Evolutionary conservation across 2,329 filamentous ascomycete species (phyloP).

Genomic region (Beauveria rudraprayagi): DNA sequence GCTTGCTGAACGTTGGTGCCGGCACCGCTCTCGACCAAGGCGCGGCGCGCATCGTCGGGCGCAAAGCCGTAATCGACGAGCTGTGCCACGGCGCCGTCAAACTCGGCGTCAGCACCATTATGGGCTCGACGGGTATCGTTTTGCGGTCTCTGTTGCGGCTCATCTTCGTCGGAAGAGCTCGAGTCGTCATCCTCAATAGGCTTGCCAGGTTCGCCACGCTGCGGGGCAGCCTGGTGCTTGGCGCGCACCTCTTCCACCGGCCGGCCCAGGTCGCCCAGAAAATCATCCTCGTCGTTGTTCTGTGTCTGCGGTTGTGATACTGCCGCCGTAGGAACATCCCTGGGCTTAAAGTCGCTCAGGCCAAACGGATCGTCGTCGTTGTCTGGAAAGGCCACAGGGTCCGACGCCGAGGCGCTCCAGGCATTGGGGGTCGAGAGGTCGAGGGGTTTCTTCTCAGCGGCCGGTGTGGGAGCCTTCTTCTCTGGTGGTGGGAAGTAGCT

Average conservation of each 20-base stretch:
- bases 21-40: slow-evolving; percentile 70
- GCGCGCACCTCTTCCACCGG: slow-evolving; percentile 56
- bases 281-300: slow-evolving; percentile 52
- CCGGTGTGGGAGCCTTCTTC: slow-evolving; percentile 37
- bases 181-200: slow-evolving; percentile 45
- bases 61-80: slow-evolving; percentile 93
- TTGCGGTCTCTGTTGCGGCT: slow-evolving; percentile 16
- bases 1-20: slow-evolving; percentile 78
- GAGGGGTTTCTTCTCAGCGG: slow-evolving; percentile 30
- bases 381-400: slow-evolving; percentile 34
- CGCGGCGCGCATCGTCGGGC: slow-evolving; percentile 70
- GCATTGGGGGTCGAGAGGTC: slow-evolving; percentile 47
- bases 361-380: slow-evolving; percentile 90
- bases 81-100: slow-evolving; percentile 76
- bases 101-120: slow-evolving; percentile 30
- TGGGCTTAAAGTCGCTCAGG: slow-evolving; percentile 53
- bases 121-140: slow-evolving; percentile 16
- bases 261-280: slow-evolving; percentile 55
- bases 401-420: slow-evolving; percentile 35
- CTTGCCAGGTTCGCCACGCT: slow-evolving; percentile 45
- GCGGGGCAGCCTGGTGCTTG: slow-evolving; percentile 32
- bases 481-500: slow-evolving; percentile 54
- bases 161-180: slow-evolving; percentile 37
- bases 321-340: slow-evolving; percentile 19
- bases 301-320: slow-evolving; percentile 20